Base-by-base conservation (phyloP, 805 yeast genomes). In the Kodamaea leandrae region DNA sequence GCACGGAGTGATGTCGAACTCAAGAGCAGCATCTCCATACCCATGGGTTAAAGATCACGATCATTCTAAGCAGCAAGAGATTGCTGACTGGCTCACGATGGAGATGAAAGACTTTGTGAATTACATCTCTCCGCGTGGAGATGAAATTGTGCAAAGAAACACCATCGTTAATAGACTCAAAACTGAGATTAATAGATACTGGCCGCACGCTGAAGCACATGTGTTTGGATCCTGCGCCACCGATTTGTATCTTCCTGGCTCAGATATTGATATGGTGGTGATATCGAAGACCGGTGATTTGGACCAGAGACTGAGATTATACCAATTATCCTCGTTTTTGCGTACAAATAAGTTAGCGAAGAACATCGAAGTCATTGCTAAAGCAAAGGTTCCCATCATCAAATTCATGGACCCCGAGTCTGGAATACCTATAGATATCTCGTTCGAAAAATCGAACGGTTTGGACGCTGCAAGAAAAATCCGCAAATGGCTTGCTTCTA, bases 221-320 rank as follows among this genome's bases (percentile, higher is more conserved):
- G 95, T 90, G 6, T 91, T 93, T 68, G 99, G 99, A 0, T 90
- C 97, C 0, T 86, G 78, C 60, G 96, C 98, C 0, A 90, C 97
- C 0, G 96, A 90, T 56, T 66, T 91, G 46, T 91, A 89, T 56
- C 69, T 91, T 13, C 98, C 98, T 0, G 96, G 96, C 2, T 87
- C 96, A 0, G 99, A 91, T 70, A 88, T 91, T 23, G 99, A 91
- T 61, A 82, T 93, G 81, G 97, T 90, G 33, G 77, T 91, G 17
- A 69, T 82, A 3, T 83, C 95, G 16, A 63, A 71, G 13, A 63
- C 67, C 10, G 80, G 82, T 2, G 76, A 72, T 47, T 73, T 77
- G 50, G 88, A 78, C 52, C 76, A 74, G 43, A 76, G 86, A 55
- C 72, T 79, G n/a, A 67, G 77, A 17, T 63, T 91, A 34, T 89